These are phyloP conservation scores for Globisporangium paroecandrum DNA, from an alignment of 352 stramenopile species.

Conservation along the genomic window DNA sequence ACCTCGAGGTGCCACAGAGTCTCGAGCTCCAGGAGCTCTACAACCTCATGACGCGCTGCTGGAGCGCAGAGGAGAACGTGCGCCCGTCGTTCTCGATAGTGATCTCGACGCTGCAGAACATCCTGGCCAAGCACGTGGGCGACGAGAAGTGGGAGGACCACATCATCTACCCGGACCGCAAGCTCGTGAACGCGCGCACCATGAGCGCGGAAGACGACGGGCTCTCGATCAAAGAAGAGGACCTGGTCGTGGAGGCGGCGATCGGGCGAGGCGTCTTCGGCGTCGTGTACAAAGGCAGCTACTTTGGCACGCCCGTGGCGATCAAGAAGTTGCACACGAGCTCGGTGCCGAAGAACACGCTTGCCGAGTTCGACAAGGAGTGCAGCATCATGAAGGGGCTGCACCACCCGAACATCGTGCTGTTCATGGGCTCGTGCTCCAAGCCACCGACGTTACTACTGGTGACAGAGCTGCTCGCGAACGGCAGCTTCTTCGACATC, in stretches of 20 bases:
- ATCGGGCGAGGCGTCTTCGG: conserved; percentile 81
- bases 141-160: conserved; percentile 82
- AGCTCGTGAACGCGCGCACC: conserved; percentile 54
- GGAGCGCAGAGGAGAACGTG: conserved; percentile 60
- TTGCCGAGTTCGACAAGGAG: conserved; percentile 81
- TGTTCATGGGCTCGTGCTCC: conserved; percentile 98
- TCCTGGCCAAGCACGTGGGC: conserved; percentile 64
- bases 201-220: conserved; percentile 54
- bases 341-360: conserved; percentile 75
- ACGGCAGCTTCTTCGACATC: conserved; percentile 85
- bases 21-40: conserved; percentile 65
- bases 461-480: conserved; percentile 91
- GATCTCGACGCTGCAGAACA: conserved; percentile 67
- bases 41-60: conserved; percentile 73
- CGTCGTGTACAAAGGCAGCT: conserved; percentile 80
- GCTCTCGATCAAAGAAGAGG: conserved; percentile 75
- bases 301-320: conserved; percentile 78
- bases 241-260: conserved; percentile 60
- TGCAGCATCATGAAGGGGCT: conserved; percentile 88
- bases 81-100: conserved; percentile 82
- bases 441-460: conserved; percentile 95
- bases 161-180: conserved; percentile 80
- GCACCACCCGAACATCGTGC: conserved; percentile 96
- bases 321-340: conserved; percentile 85
- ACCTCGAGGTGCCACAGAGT: conserved; percentile 42